Conservation (phyloP, 371 early-diverging fungal genomes). For the Rhizomucor pusillus region DNA sequence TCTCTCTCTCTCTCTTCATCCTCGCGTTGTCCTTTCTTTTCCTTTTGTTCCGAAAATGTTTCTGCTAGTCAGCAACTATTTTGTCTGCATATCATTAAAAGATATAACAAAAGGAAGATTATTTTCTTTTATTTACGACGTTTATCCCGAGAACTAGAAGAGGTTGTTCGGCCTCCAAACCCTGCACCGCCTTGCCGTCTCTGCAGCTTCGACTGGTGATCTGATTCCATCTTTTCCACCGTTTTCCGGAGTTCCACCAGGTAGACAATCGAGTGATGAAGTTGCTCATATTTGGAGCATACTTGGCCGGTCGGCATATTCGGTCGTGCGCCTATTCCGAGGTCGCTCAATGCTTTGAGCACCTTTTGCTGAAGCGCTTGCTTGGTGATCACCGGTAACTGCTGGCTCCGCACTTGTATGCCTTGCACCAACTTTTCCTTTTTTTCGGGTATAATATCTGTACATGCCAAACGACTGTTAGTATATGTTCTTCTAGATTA, state of each 20-base stretch:
- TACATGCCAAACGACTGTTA: conserved; percentile 6
- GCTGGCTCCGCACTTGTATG: conserved; percentile 72
- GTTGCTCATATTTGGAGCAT: conserved; percentile 70
- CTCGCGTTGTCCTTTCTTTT: too few relatives aligned
- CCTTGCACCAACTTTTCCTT: conserved; percentile 73
- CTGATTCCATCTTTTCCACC: conserved; percentile 79
- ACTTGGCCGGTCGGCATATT: conserved; percentile 78
- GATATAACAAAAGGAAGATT: not conserved
- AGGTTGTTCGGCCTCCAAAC: not conserved
- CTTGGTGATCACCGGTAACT: conserved; percentile 60
- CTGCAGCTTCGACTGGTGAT: conserved; percentile 32
- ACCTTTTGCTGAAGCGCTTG: conserved; percentile 64
- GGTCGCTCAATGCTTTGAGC: conserved; percentile 65
- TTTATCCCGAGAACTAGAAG: conserved; percentile 6
- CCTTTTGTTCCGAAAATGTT: too few relatives aligned
- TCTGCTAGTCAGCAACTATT: too few relatives aligned
- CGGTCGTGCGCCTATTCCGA: conserved; percentile 60
- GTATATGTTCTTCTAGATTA: not conserved
- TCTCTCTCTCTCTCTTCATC: not conserved
- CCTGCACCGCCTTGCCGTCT: conserved; percentile 1
- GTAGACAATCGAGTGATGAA: conserved; percentile 69
- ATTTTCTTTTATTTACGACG: conserved; percentile 8
- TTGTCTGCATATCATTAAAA: too few relatives aligned
- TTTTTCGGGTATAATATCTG: conserved; percentile 39
- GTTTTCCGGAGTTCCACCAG: conserved; percentile 80